Base-by-base conservation (phyloP, 805 yeast genomes). In the Vanderwaltozyma verrucispora region DNA sequence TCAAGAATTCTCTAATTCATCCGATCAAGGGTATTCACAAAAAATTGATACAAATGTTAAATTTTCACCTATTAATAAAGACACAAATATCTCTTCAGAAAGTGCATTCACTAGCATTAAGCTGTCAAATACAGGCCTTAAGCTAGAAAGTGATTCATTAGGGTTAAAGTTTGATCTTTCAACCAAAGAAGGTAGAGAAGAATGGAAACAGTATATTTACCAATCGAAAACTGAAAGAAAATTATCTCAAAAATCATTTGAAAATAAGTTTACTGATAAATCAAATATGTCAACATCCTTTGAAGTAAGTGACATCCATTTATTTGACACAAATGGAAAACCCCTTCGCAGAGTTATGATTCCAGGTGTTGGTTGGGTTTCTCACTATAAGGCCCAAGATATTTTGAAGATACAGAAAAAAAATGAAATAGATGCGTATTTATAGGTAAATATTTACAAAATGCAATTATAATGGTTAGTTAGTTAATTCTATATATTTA, bases 321-420 rank as follows among this genome's bases (percentile, higher is more conserved):
- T 35, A 3, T 30, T 12, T 30, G 38, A 35, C 15, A 13, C 28
- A 6, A 30, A 20, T 19, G 38, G 38, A 19, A 35, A 30, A 19
- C 38, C 38, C 10, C 21, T 30, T 4, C 24, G 38, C 30, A 24
- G 38, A 25, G 33, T 35, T 7, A 19, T 35, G 14, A 14, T 35
- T 10, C 38, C 33, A 3, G 38, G 38, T 2, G 19, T 35, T 9
- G 38, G 38, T 6, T 35, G 38, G 38, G 24, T 35, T 7, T 28
- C 38, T 8, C 33, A 30, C 19, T 15, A 25, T 10, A 35, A 20
- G 15, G 38, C 38, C 6, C 33, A 35, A 15, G 18, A 16, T 11
- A 5, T 35, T 18, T 2, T 33, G 11, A 21, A 33, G 5, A 16
- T 15, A 4, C 18, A 21, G 9, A 33, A 20, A 18, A 21, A 27